Conservation (phyloP, 495 filamentous ascomycete species). For the Trichoderma gamsii region DNA sequence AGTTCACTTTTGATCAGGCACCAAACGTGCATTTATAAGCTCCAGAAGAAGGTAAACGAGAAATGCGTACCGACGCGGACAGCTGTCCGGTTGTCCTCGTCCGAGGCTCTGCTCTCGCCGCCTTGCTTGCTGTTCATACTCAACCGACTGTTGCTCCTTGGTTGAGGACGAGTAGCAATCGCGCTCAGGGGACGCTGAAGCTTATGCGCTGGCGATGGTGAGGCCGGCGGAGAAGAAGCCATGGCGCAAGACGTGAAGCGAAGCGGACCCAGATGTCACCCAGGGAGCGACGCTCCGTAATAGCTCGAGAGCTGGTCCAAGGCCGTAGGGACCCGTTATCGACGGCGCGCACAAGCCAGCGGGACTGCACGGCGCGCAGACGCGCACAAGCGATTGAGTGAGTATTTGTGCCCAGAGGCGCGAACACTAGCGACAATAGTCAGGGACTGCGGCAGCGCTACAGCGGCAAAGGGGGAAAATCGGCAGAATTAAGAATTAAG, state of each 20-base stretch:
- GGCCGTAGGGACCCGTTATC: conserved; percentile 3
- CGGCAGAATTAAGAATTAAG: not conserved
- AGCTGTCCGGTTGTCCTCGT: conserved; percentile 91
- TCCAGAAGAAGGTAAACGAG: not conserved
- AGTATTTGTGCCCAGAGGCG: not conserved
- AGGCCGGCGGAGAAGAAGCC: conserved; percentile 52
- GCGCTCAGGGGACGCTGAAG: conserved; percentile 76
- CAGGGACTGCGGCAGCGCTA: not conserved
- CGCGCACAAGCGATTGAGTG: not conserved
- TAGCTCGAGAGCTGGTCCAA: not conserved
- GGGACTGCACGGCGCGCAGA: conserved; percentile 5
- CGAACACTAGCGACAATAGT: not conserved
- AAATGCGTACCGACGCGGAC: conserved; percentile 93
- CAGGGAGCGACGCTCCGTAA: conserved; percentile 13
- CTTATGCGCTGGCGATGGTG: conserved; percentile 33
- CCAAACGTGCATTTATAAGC: too few relatives aligned
- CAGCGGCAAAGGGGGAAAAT: not conserved
- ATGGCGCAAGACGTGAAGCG: conserved; percentile 32
- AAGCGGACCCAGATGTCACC: conserved; percentile 5
- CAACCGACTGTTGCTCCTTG: conserved; percentile 80
- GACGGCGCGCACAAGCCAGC: conserved; percentile 5
- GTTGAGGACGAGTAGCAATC: conserved; percentile 63
- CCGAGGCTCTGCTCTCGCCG: conserved; percentile 78
- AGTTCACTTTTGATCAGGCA: conserved; percentile 15
- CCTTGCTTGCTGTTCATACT: conserved; percentile 77